Base-by-base conservation (phyloP, 352 stramenopile species). In the Phytophthora sp. region DNA sequence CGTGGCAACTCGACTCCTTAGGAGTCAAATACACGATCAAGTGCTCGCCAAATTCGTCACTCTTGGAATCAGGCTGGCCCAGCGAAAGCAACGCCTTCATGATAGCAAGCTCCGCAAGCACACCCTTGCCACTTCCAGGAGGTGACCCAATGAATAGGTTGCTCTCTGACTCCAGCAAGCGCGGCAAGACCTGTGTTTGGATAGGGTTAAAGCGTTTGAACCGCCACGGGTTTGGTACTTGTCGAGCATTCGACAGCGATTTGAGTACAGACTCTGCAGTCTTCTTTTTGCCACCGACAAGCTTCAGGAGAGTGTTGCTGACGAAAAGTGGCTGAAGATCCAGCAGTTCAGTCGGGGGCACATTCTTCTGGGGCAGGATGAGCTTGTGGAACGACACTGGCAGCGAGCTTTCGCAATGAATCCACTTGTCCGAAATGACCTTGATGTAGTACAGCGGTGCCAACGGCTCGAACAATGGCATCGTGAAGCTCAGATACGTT, bases 331-430 rank as follows among this genome's bases (percentile, higher is more conserved):
- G 98, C 70, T 99, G 97, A 31, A 99, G 75, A 77, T 99, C 98
- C 27, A 99, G 76, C 16, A 99, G 70, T 70, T 99, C 98, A 0
- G 97, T 99, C 26, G 96, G 95, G 8, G 97, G 97, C 11, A 93
- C 76, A 75, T 99, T 99, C 72, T 99, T 99, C 30, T 98, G 87
- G n/a, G 98, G 98, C 27, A 99, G 73, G 57, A 99, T 98, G 44
- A 99, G 94, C 63, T 98, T 98, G 65, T 98, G 95, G 74, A 99
- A 99, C 20, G 97, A 99, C 51, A 99, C 94, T 11, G 98, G 97
- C 3, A 99, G 69, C 0, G 97, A 93, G 18, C 91, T 94, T 63
- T 98, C 90, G 33, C 94, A 98, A 78, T 99, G 97, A 59, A 99
- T 88, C 97, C 98, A 99, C 66, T 98, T 95, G 84, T 99, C 97